Conservation (phyloP, 192 early-diverging fungal genomes). For the Coemansia pectinata region DNA sequence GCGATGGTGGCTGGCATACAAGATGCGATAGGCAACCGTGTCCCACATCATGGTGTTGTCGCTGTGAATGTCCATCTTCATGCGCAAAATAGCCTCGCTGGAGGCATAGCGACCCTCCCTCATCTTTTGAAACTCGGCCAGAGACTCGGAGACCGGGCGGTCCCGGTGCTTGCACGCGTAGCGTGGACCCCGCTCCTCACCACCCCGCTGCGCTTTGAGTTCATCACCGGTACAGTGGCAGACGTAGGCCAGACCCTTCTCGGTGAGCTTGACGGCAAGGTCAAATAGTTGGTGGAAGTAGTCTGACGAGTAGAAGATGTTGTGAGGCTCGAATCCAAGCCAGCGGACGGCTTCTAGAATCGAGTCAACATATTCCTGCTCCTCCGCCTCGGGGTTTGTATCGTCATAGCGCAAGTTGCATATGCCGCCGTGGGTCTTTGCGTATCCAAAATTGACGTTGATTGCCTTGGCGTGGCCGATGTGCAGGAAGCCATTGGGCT, state of each 20-base stretch:
- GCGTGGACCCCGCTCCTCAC: constrained; percentile 82
- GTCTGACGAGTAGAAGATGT: constrained; percentile 96
- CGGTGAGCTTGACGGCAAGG: constrained; percentile 88
- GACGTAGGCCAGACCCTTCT: constrained; percentile 87
- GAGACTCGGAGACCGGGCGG: constrained; percentile 88
- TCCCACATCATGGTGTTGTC: constrained; percentile 99
- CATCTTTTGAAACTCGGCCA: constrained; percentile 96
- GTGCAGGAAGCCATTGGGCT: constrained; percentile 98
- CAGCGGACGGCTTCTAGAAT: constrained; percentile 93
- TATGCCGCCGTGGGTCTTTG: constrained; percentile 82
- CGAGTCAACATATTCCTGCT: constrained; percentile 92
- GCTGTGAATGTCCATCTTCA: constrained; percentile 99
- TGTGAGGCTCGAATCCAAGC: constrained; percentile 92
- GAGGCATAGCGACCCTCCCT: constrained; percentile 95
- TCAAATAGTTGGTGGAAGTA: constrained; percentile 97
- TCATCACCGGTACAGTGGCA: constrained; percentile 96
- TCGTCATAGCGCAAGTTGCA: constrained; percentile 92
- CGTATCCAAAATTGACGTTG: constrained; percentile 99
- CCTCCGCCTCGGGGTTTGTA: constrained; percentile 91
- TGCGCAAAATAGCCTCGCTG: constrained; percentile 88
- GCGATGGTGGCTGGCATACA: constrained; percentile 89
- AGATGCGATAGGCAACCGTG: constrained; percentile 93
- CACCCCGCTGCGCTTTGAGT: constrained; percentile 90
- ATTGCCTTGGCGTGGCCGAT: constrained; percentile 99
- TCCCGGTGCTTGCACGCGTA: constrained; percentile 88